Evolutionary conservation across 1,284 basidiomycete genomes (phyloP), one percentile per base, ranked within the genome.

Genomic region (Rhodotorula glutinis): DNA sequence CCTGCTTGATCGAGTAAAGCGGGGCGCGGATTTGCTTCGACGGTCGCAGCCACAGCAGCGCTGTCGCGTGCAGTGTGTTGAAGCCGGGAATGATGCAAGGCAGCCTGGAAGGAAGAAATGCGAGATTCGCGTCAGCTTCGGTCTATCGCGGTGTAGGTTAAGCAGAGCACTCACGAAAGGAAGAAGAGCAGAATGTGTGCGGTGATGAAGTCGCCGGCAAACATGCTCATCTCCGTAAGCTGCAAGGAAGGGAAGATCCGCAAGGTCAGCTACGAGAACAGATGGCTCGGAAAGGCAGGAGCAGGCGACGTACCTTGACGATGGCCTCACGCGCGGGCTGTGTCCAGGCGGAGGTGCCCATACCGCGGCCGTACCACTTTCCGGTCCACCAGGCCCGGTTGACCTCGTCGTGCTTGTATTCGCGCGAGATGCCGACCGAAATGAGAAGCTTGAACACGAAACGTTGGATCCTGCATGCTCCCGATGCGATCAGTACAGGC

Each of bases 381-480:
- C 93, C 92, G 51, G 92, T 94, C 93, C 93, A 97, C 92, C 92
- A 97, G 14, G 92, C 92, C 43, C 92, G 85, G 81, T 96, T 97
- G 27, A 91, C 93, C 82, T 96, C 92, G 78, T 97, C 93, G 77
- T 95, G 91, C 82, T 96, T 96, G 85, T 95, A 94, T 80, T 97
- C 93, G 72, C 93, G 88, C 43, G 91, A 90, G 52, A 97, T 82
- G 85, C 94, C 91, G 63, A 94, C 87, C 1, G 92, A 83, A 75
- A 97, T 96, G 70, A 95, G 82, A 65, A 92, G 83, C 82, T 97
- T 97, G 85, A 92, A 88, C 72, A 96, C 81, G 33, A 89, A 89
- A 66, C 93, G 87, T 79, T 97, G 92, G 62, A 96, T 90, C 67
- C 92, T 93, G 53, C 94, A 83, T 25, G 92, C 53, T 19, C 23